phyloP scores from a whole-genome alignment of 768 basidiomycete species.

The Tulasnella sp. region DNA sequence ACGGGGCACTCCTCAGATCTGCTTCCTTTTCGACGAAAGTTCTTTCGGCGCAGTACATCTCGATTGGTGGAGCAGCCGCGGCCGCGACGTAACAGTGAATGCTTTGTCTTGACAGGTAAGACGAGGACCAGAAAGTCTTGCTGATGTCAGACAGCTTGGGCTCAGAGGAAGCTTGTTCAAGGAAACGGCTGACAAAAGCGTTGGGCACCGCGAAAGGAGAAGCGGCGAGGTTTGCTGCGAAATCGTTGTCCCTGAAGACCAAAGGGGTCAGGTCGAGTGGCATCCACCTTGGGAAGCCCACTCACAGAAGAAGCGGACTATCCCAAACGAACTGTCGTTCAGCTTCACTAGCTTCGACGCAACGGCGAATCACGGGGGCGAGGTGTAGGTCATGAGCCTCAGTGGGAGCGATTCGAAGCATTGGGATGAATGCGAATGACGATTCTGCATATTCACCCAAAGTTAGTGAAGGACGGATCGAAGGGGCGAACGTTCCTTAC shows the following conservation, averaged over 20 bases:
- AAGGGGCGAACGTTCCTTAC: slow-evolving; percentile 29
- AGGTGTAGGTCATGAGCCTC: slow-evolving; percentile 53
- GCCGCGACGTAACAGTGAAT: slow-evolving; percentile 81
- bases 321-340: slow-evolving; percentile 33
- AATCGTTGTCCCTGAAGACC: slow-evolving; percentile 41
- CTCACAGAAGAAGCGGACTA: slow-evolving; percentile 18
- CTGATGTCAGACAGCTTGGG: slow-evolving; percentile 55
- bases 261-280: slow-evolving; percentile 20
- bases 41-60: slow-evolving; percentile 59
- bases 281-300: neutral
- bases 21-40: slow-evolving; percentile 65
- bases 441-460: slow-evolving; percentile 25
- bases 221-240: slow-evolving; percentile 31
- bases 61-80: slow-evolving; percentile 74
- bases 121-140: slow-evolving; percentile 49
- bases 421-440: slow-evolving; percentile 69
- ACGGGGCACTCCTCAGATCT: slow-evolving; percentile 46
- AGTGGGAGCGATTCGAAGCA: slow-evolving; percentile 49
- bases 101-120: slow-evolving; percentile 67
- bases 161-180: slow-evolving; percentile 32
- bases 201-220: slow-evolving; percentile 30
- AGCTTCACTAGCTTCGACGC: slow-evolving; percentile 37
- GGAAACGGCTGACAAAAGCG: slow-evolving; percentile 22
- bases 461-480: neutral
- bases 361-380: slow-evolving; percentile 47